Evolutionary conservation across 495 filamentous ascomycete genomes (phyloP), one percentile per base, ranked within the genome.

Genomic region (Parathielavia hyrcaniae): DNA sequence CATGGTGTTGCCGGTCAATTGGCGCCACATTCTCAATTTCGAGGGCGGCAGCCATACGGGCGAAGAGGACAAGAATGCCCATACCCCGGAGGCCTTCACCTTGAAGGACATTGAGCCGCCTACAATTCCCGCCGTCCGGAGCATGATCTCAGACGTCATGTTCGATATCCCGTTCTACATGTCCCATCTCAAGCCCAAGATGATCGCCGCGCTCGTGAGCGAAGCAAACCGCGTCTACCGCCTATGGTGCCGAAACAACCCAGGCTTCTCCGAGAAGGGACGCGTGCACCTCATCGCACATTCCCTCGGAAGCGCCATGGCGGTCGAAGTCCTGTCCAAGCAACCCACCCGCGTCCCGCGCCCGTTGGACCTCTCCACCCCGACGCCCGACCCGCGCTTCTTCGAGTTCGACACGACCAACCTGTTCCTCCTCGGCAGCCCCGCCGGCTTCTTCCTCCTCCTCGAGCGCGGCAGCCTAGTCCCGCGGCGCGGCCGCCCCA

Each of bases 121-220:
- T n/a, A 89, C 90, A 0, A 87, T 98, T 48, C 90, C 92, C 0
- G 88, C 88, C 5, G 86, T 98, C 0, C 84, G 93, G 11, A 88
- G 86, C 61, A 79, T 98, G 61, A 91, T 98, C 59, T 91, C 87
- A 53, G 93, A 98, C 68, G 90, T 98, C 55, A 95, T 98, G 89
- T 83, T 96, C 6, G 93, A 98, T 67, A 90, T 98, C 36, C 93
- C 93, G 0, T 96, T 95, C 64, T 98, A 97, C 71, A 82, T 98
- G 60, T 96, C 91, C 1, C 88, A 93, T 63, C 93, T 96, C 71
- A 93, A 97, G 63, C 83, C 86, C 1, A 95, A 89, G 71, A 97
- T 98, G 91, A 85, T 95, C 30, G 79, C 84, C 53, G 92, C 91
- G 1, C 85, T 96, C 22, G 84, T 91, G n/a, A 77, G 76, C 64